Evolutionary conservation across 352 stramenopile species (phyloP).

Genomic region (Sclerospora graminicola): DNA sequence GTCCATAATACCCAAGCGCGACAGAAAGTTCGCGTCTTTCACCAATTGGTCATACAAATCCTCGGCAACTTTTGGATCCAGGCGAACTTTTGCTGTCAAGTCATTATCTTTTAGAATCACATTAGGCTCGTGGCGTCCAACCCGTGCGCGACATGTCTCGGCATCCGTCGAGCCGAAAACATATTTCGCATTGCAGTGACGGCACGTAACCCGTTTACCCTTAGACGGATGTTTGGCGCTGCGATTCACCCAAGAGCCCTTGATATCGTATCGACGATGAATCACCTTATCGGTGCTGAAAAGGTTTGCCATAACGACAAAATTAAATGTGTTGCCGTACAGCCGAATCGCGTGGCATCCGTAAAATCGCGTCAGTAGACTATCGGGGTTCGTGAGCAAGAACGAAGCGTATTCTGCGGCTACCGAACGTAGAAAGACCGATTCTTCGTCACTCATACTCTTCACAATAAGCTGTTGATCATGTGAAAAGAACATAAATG

Average conservation of each 20-base stretch:
- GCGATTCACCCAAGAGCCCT: constrained; percentile 83
- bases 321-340: constrained; percentile 86
- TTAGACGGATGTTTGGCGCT: constrained; percentile 82
- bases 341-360: constrained; percentile 77
- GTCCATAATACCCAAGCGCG: constrained; percentile 84
- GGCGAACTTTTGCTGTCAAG: constrained; percentile 69
- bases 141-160: constrained; percentile 61
- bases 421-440: constrained; percentile 69
- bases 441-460: constrained; percentile 85
- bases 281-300: constrained; percentile 81
- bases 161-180: constrained; percentile 74
- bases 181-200: constrained; percentile 83
- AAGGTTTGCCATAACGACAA: constrained; percentile 84
- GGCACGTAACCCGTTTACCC: constrained; percentile 75
- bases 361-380: constrained; percentile 73
- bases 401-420: constrained; percentile 74
- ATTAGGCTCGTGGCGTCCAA: constrained; percentile 78
- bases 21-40: constrained; percentile 83
- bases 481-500: constrained; percentile 87
- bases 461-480: constrained; percentile 85
- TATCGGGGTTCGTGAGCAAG: constrained; percentile 74
- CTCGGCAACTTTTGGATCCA: constrained; percentile 61
- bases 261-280: constrained; percentile 82
- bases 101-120: constrained; percentile 86
- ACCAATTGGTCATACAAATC: constrained; percentile 79